These are phyloP conservation scores for Talaromyces sp. DNA, from an alignment of 2,329 filamentous ascomycete genomes.

Conservation along the genomic window DNA sequence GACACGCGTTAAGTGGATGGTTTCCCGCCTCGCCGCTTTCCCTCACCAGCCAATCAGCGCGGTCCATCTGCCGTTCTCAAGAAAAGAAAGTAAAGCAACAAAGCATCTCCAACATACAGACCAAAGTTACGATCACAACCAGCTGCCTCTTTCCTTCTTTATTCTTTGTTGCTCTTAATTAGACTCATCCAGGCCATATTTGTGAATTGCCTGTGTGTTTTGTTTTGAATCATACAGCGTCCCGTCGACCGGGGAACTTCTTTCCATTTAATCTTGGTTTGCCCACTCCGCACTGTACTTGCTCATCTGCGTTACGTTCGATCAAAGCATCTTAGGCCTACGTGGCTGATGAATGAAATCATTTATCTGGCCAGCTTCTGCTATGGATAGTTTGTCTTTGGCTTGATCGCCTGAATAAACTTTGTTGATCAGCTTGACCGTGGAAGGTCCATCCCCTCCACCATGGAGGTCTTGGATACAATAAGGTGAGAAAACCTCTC, in stretches of 20 bases:
- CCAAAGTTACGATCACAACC: not conserved
- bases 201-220: not conserved
- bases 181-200: not conserved
- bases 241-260: not conserved
- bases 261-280: not conserved
- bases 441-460: constrained; percentile 4
- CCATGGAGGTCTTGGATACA: constrained; percentile 40
- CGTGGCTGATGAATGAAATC: too few species aligned
- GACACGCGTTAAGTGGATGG: constrained; percentile 2
- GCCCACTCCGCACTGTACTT: not conserved
- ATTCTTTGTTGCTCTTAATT: not conserved
- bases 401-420: not conserved
- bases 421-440: not conserved
- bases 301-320: not conserved
- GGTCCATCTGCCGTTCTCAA: not conserved
- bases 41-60: not conserved
- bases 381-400: not conserved
- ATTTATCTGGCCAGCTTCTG: not conserved
- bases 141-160: not conserved
- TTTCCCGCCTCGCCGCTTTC: constrained; percentile 1
- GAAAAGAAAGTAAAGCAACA: not conserved
- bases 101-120: not conserved
- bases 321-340: not conserved
- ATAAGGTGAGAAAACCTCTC: constrained; percentile 33
- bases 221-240: not conserved